Conservation (phyloP, 441 rosid genomes). For the Mallotus repandus region DNA sequence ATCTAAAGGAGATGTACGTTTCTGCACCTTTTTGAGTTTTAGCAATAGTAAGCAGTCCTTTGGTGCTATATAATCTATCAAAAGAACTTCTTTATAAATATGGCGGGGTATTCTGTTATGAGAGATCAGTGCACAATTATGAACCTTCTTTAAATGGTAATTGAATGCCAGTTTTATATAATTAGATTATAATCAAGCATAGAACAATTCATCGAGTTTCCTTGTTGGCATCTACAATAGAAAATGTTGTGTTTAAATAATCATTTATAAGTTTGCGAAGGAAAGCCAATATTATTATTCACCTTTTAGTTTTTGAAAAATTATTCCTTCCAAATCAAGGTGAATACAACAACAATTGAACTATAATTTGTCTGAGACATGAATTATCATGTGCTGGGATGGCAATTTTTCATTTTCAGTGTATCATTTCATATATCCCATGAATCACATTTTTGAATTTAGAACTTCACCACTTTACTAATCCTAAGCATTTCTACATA, state of each 20-base stretch:
- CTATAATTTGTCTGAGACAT: neutral
- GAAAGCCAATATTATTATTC: neutral
- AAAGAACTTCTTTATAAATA: neutral
- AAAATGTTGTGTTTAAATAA: slow-evolving; percentile 5
- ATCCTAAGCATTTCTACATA: too few relatives aligned
- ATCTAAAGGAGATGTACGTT: slow-evolving; percentile 75
- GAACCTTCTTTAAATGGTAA: neutral
- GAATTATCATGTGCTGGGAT: neutral
- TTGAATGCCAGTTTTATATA: neutral
- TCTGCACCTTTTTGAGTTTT: slow-evolving; percentile 19
- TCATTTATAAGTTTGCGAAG: neutral
- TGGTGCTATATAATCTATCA: neutral
- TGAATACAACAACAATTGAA: neutral
- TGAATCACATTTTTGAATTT: too few relatives aligned
- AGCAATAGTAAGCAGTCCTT: neutral
- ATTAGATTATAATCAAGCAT: neutral
- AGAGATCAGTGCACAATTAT: slow-evolving; percentile 14
- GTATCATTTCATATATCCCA: neutral
- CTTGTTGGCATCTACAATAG: neutral
- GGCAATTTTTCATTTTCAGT: neutral
- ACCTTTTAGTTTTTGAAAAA: neutral
- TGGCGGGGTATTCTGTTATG: neutral
- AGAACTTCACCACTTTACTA: too few relatives aligned
- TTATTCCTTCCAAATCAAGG: neutral
- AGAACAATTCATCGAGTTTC: neutral